Evolutionary conservation across 140 eudicot genomes (phyloP).

Genomic region (Flaveria floridana): DNA sequence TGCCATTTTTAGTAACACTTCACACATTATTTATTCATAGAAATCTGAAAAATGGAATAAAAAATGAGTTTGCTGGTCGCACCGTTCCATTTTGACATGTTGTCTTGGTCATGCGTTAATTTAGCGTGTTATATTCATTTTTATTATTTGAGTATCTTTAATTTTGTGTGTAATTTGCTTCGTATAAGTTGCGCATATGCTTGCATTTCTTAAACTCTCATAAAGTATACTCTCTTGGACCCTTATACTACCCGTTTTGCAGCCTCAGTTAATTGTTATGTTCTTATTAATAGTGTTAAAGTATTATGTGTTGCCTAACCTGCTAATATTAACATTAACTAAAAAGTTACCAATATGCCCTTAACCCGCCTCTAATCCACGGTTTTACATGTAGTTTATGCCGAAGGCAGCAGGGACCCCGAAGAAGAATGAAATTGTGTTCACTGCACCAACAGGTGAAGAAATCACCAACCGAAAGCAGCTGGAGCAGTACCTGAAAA

Average conservation of each 20-base stretch:
- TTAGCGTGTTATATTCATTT: not conserved
- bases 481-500: constrained; percentile 67
- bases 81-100: no score
- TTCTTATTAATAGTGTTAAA: not conserved
- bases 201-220: not conserved
- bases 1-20: no score
- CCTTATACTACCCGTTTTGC: not conserved
- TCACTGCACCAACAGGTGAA: constrained; percentile 80
- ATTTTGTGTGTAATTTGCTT: not conserved
- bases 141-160: not conserved
- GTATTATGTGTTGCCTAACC: not conserved
- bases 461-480: constrained; percentile 59
- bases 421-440: constrained; percentile 60
- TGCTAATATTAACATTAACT: not conserved
- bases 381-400: constrained; percentile 47
- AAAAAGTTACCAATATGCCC: not conserved
- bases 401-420: constrained; percentile 70
- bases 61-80: no score
- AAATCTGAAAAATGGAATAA: no score
- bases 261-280: not conserved
- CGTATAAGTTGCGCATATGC: not conserved
- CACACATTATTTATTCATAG: not conserved
- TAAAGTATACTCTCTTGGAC: not conserved
- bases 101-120: not conserved
- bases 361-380: constrained; percentile 10